Conservation (phyloP, 2,329 filamentous ascomycete genomes). For the Calycina herbarum region DNA sequence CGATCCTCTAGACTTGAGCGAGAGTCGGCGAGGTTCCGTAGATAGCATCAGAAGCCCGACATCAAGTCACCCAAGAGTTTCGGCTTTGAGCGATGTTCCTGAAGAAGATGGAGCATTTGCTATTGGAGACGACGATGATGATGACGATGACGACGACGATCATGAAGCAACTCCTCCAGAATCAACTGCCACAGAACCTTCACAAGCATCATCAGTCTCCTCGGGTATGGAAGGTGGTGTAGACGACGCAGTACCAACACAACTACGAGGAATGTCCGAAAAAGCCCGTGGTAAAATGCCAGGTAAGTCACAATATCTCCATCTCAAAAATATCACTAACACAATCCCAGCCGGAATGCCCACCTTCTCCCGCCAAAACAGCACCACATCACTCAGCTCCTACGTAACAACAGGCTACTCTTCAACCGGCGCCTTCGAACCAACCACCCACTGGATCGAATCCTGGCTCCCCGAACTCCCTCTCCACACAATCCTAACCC, state of each 20-base stretch:
- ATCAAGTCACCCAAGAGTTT: constrained; percentile 51
- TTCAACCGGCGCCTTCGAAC: constrained; percentile 66
- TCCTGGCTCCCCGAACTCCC: constrained; percentile 91
- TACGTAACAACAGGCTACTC: constrained; percentile 59
- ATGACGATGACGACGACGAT: constrained; percentile 51
- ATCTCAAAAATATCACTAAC: neutral
- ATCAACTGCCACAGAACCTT: constrained; percentile 64
- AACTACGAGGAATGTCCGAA: constrained; percentile 91
- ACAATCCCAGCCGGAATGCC: constrained; percentile 59
- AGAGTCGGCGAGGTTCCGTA: constrained; percentile 56
- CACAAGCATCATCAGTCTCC: constrained; percentile 67
- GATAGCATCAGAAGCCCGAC: constrained; percentile 68
- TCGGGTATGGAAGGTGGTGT: constrained; percentile 45
- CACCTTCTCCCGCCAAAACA: constrained; percentile 89
- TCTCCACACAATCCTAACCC: constrained; percentile 78
- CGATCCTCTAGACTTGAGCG: constrained; percentile 47
- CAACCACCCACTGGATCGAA: constrained; percentile 84
- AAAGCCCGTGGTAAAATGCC: constrained; percentile 97
- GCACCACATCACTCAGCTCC: constrained; percentile 75
- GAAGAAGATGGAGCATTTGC: constrained; percentile 82
- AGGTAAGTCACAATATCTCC: constrained; percentile 24
- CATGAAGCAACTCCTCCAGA: constrained; percentile 57
- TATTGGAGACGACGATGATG: constrained; percentile 79
- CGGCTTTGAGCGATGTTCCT: constrained; percentile 65
- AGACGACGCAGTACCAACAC: constrained; percentile 79